These are phyloP conservation scores for Symbiodinium pilosum DNA, from an alignment of 73 alveolate genomes.

Conservation along the genomic window DNA sequence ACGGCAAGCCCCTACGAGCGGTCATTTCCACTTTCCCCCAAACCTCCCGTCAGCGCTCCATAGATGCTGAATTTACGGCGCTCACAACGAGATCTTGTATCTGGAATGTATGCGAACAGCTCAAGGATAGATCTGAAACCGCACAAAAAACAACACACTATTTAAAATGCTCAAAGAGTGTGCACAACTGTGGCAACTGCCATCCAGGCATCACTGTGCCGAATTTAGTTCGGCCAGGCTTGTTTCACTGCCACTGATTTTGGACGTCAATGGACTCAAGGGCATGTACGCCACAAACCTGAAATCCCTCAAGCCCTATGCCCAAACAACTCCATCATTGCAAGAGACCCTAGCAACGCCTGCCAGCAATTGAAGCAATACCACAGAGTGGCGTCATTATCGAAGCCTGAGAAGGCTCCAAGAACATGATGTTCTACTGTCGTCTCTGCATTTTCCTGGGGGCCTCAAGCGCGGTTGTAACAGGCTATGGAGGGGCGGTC, in stretches of 20 bases:
- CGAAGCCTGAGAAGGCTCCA: background rate
- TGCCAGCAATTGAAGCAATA: conserved; percentile 1
- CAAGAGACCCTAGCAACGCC: background rate
- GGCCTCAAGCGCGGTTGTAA: too few relatives aligned
- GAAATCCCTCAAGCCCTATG: background rate
- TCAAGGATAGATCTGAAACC: background rate
- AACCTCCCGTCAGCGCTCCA: background rate
- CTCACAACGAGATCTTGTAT: background rate
- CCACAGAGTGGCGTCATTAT: background rate
- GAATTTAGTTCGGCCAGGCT: too few relatives aligned
- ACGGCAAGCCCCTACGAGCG: background rate
- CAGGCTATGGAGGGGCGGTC: too few relatives aligned
- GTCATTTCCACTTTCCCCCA: background rate
- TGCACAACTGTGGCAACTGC: too few relatives aligned
- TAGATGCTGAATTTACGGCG: background rate
- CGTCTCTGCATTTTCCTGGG: too few relatives aligned
- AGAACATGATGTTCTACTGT: too few relatives aligned
- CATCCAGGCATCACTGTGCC: too few relatives aligned
- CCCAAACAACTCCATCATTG: background rate
- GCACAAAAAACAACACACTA: background rate
- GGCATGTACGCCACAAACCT: too few relatives aligned
- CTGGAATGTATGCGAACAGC: background rate
- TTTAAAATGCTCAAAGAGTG: too few relatives aligned
- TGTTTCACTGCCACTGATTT: too few relatives aligned
- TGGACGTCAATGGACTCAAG: too few relatives aligned